Evolutionary conservation across 352 stramenopile species (phyloP).

Genomic region (Phytophthora sp.): DNA sequence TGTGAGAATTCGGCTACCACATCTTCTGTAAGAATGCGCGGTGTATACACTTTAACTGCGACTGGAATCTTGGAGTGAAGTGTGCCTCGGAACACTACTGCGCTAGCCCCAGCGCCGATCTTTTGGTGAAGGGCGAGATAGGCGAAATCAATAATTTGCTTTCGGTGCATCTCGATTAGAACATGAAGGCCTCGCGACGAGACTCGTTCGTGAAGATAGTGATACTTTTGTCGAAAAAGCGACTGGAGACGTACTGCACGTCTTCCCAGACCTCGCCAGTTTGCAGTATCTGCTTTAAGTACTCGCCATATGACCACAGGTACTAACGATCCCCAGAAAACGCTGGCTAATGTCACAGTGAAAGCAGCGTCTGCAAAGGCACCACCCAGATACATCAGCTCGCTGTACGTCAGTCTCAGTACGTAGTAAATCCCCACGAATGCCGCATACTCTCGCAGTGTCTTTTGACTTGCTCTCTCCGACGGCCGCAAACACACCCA

Average conservation of each 20-base stretch:
- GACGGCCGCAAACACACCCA: slow-evolving; percentile 53
- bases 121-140: slow-evolving; percentile 52
- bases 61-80: slow-evolving; percentile 62
- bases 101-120: slow-evolving; percentile 61
- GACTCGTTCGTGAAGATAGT: slow-evolving; percentile 56
- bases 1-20: slow-evolving; percentile 84
- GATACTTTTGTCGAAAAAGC: slow-evolving; percentile 55
- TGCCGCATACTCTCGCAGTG: slow-evolving; percentile 64
- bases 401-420: slow-evolving; percentile 46
- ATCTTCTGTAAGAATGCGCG: slow-evolving; percentile 57
- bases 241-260: slow-evolving; percentile 62
- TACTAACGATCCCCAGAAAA: slow-evolving; percentile 59
- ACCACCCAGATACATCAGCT: slow-evolving; percentile 40
- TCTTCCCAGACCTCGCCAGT: slow-evolving; percentile 71
- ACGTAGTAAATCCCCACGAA: slow-evolving; percentile 56
- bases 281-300: slow-evolving; percentile 70
- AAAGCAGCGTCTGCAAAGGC: slow-evolving; percentile 38
- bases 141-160: slow-evolving; percentile 72
- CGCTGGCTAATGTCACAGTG: slow-evolving; percentile 39
- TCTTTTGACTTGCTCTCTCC: slow-evolving; percentile 48
- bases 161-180: slow-evolving; percentile 73
- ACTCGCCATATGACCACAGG: slow-evolving; percentile 78
- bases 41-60: slow-evolving; percentile 84
- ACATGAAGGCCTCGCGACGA: slow-evolving; percentile 71
- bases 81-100: slow-evolving; percentile 67